Base-by-base conservation (phyloP, 2,329 filamentous ascomycete genomes). In the Fusarium sulawesiense region DNA sequence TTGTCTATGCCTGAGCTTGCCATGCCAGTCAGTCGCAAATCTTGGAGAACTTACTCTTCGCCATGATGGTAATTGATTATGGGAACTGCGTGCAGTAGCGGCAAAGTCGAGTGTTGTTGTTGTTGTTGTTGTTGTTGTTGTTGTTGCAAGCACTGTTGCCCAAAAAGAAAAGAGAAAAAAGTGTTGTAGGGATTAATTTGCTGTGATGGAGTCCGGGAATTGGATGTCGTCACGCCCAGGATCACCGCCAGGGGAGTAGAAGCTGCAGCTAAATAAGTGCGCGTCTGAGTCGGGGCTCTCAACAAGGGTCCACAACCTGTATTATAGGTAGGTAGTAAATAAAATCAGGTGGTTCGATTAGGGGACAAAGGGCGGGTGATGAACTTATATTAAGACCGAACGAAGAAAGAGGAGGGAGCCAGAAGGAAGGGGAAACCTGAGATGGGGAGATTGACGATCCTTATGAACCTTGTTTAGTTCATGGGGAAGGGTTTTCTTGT, bases 171-270 rank as follows among this genome's bases (percentile, higher is more conserved):
- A 32, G 29, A 16, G 30, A 46, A 53, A 37, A 64, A 12, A 13
- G 41, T 55, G 46, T 44, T 37, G 41, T 32, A 56, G 42, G 27
- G 54, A 37, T 68, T 68, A 56, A 60, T 64, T 60, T 68, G 55
- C 42, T 49, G 44, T 16, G 41, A 50, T 61, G 46, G 44, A 8
- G 45, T 30, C 48, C 32, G 27, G 27, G 54, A 51, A 53, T 61
- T 68, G 37, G 56, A 54, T 71, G 68, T 71, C 68, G 68, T 71
- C 68, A 71, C 64, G 56, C 68, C 49, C 60, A 61, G 64, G 64
- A 68, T 65, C 48, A 71, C 49, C 46, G 25, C 29, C 56, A 62
- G 48, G 68, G 49, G 58, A 56, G 42, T 25, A 49, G 47, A 61
- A 32, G 56, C 49, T 64, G 64, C 63, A 67, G 53, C 63, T 68